Evolutionary conservation across 192 early-diverging fungal species (phyloP).

Genomic region (Kappamyces sp.): DNA sequence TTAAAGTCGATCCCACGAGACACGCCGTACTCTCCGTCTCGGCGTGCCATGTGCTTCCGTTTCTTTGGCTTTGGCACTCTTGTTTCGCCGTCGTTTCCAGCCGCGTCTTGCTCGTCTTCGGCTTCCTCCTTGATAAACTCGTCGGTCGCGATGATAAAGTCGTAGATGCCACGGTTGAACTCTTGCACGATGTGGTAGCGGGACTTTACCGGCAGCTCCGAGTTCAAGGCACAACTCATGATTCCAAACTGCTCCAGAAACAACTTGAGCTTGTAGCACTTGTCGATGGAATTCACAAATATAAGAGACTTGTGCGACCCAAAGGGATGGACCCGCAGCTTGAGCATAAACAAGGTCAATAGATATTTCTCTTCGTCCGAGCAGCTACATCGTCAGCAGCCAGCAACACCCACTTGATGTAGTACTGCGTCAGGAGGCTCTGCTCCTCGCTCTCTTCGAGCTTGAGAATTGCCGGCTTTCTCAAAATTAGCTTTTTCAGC

Average conservation of each 20-base stretch:
- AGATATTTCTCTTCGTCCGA: constrained; percentile 83
- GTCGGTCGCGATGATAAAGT: constrained; percentile 94
- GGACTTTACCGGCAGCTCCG: constrained; percentile 83
- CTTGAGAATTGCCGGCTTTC: constrained; percentile 80
- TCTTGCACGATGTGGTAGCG: constrained; percentile 94
- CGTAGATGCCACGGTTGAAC: constrained; percentile 93
- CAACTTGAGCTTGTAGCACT: constrained; percentile 83
- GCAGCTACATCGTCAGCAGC: constrained; percentile 34
- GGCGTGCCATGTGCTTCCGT: constrained; percentile 33
- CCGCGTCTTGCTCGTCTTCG: constrained; percentile 51
- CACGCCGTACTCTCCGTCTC: constrained; percentile 89
- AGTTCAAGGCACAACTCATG: constrained; percentile 85
- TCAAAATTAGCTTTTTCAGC: constrained; percentile 75
- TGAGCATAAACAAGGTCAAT: constrained; percentile 81
- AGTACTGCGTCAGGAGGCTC: constrained; percentile 70
- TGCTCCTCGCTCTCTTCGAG: constrained; percentile 60
- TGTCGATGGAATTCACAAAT: constrained; percentile 95
- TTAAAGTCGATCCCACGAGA: constrained; percentile 96
- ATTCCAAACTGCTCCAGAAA: constrained; percentile 97
- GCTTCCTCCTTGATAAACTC: constrained; percentile 49
- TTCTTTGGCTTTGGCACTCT: constrained; percentile 25
- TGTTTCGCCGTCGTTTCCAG: constrained; percentile 21
- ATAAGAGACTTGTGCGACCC: constrained; percentile 87
- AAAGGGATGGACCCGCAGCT: constrained; percentile 66
- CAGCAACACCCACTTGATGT: constrained; percentile 41